These are phyloP conservation scores for Alternaria conjuncta DNA, from an alignment of 2,329 filamentous ascomycete genomes.

Conservation along the genomic window DNA sequence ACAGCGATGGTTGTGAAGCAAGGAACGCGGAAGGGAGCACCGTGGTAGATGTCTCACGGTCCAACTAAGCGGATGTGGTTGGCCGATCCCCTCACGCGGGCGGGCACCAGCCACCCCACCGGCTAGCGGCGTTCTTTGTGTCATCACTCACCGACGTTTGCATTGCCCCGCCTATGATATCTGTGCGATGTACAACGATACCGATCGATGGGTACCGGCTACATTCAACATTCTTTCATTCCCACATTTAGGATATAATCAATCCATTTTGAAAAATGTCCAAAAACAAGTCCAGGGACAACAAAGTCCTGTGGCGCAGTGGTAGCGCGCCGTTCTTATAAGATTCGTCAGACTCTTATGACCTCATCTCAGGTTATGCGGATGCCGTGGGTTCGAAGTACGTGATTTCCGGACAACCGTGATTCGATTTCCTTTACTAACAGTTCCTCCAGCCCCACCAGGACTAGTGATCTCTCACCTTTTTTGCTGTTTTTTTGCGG, in stretches of 20 bases:
- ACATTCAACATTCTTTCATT: no score
- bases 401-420: not conserved
- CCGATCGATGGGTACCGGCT: not conserved
- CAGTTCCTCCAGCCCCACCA: conserved; percentile 11
- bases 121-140: conserved; percentile 8
- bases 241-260: no score
- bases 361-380: conserved; percentile 49
- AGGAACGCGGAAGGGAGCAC: not conserved
- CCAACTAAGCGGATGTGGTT: conserved; percentile 20
- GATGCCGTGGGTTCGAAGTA: conserved; percentile 53
- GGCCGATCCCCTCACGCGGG: conserved; percentile 9
- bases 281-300: conserved; percentile 25
- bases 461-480: conserved; percentile 10
- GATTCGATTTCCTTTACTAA: conserved; percentile 9
- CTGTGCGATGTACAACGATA: not conserved
- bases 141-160: conserved; percentile 15
- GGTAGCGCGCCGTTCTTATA: conserved; percentile 60
- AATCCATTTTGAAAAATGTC: conserved; percentile 1
- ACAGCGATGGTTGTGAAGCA: not conserved
- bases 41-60: conserved; percentile 9
- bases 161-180: conserved; percentile 9
- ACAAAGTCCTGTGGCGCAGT: conserved; percentile 54
- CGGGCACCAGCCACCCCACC: conserved; percentile 6
- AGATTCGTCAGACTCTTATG: conserved; percentile 46
- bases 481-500: conserved; percentile 2